These are phyloP conservation scores for Eimeria necatrix DNA, from an alignment of 169 alveolate species.

Conservation along the genomic window DNA sequence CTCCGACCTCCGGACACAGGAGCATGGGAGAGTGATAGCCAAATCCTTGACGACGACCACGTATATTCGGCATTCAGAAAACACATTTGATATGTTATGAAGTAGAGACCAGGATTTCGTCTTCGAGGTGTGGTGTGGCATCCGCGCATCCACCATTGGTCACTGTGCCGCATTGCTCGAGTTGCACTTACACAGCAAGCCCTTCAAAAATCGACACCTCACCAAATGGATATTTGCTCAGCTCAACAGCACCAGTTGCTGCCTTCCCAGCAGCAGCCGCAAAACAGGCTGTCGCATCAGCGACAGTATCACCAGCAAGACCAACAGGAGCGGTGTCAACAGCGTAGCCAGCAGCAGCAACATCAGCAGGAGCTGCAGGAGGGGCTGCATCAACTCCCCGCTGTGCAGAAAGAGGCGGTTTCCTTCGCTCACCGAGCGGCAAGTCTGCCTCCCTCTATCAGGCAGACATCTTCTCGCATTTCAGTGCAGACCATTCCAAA, in stretches of 20 bases:
- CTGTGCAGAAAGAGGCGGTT: constrained; percentile 27
- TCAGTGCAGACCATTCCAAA: constrained; percentile 51
- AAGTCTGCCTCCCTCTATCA: constrained; percentile 45
- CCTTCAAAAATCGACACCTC: background rate
- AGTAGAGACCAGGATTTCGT: too few relatives aligned
- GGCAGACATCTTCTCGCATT: constrained; percentile 53
- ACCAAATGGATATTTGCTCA: constrained; percentile 47
- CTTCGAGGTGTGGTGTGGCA: too few relatives aligned
- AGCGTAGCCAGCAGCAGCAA: constrained; percentile 33
- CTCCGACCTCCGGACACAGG: constrained; percentile 23
- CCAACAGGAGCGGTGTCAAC: constrained; percentile 1
- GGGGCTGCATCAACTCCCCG: background rate
- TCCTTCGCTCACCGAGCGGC: constrained; percentile 55
- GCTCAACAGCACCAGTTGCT: constrained; percentile 48
- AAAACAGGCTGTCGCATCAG: constrained; percentile 11
- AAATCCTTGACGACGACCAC: background rate
- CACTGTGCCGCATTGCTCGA: constrained; percentile 1
- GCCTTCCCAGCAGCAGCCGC: constrained; percentile 46
- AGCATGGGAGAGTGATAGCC: constrained; percentile 33
- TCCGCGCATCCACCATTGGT: background rate
- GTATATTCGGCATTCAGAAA: background rate
- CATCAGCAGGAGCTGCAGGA: constrained; percentile 29
- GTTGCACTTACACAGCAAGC: background rate
- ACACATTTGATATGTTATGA: background rate
- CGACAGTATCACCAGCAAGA: background rate